Percentiles rank a stretch among this genome's conserved stretches.
phyloP scores from a whole-genome alignment of 2,329 filamentous ascomycete species.

The Paracorniculantispora psalliotae region DNA sequence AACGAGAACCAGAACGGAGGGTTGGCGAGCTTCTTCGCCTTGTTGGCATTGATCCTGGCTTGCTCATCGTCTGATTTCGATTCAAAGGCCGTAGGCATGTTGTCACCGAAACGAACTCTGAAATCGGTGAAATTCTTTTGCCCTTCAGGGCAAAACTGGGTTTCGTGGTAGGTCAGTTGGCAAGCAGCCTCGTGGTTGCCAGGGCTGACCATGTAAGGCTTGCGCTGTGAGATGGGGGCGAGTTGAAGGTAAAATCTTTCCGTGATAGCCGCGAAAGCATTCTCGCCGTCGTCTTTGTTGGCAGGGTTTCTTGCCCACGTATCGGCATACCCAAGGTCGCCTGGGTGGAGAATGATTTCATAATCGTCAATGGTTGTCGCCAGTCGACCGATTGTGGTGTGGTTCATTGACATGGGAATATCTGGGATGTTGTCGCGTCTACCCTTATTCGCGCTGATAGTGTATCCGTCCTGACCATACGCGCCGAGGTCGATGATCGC shows the following conservation, averaged over 20 bases:
- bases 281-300: slow-evolving; percentile 42
- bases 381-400: slow-evolving; percentile 52
- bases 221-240: slow-evolving; percentile 42
- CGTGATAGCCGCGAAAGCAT: slow-evolving; percentile 51
- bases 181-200: slow-evolving; percentile 58
- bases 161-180: slow-evolving; percentile 26
- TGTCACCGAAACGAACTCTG: slow-evolving; percentile 43
- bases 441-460: slow-evolving; percentile 32
- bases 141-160: slow-evolving; percentile 41
- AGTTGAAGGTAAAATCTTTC: slow-evolving; percentile 46
- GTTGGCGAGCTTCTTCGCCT: slow-evolving; percentile 33
- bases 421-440: slow-evolving; percentile 46
- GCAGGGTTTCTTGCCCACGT: slow-evolving; percentile 46
- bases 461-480: slow-evolving; percentile 30
- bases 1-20: slow-evolving; percentile 24
- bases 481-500: slow-evolving; percentile 47
- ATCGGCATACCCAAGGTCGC: slow-evolving; percentile 55
- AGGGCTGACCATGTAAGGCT: slow-evolving; percentile 40
- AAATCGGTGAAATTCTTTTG: slow-evolving; percentile 59
- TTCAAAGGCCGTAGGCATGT: slow-evolving; percentile 45
- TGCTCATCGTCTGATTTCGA: slow-evolving; percentile 44
- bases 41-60: slow-evolving; percentile 40
- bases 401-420: slow-evolving; percentile 48
- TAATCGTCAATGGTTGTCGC: slow-evolving; percentile 48
- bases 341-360: slow-evolving; percentile 49